These are phyloP conservation scores for Hirsutella thompsonii DNA, from an alignment of 2,329 filamentous ascomycete species.

Conservation along the genomic window DNA sequence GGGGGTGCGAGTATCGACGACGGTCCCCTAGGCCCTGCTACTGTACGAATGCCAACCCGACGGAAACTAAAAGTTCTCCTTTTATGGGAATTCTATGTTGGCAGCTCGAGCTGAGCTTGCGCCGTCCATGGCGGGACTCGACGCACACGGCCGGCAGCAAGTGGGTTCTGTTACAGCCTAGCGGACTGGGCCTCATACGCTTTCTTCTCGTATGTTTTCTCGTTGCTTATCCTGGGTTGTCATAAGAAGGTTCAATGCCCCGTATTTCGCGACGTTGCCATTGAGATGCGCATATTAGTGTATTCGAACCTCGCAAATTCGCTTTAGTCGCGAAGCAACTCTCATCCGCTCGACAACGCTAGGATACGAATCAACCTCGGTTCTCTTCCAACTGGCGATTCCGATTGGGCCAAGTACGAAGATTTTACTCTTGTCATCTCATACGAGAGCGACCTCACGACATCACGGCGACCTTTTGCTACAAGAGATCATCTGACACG, in stretches of 20 bases:
- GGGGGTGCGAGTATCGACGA: not conserved
- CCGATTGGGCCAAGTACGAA: too few species aligned
- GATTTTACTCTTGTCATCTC: too few species aligned
- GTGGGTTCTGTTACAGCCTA: slow-evolving; percentile 3
- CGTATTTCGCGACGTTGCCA: slow-evolving; percentile 1
- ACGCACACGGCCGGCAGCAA: slow-evolving; percentile 1
- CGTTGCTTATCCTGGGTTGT: not conserved
- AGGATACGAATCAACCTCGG: too few species aligned
- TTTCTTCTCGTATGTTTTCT: not conserved
- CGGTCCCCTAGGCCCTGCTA: not conserved
- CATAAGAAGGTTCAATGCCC: slow-evolving; percentile 10
- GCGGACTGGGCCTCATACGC: not conserved
- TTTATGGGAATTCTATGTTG: slow-evolving; percentile 1
- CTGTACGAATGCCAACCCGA: slow-evolving; percentile 1
- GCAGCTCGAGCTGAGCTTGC: slow-evolving; percentile 6
- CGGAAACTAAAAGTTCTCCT: slow-evolving; percentile 2
- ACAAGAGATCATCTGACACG: too few species aligned
- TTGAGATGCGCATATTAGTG: not conserved
- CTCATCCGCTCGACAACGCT: too few species aligned
- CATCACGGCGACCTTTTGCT: too few species aligned
- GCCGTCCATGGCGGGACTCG: slow-evolving; percentile 4
- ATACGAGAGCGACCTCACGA: too few species aligned
- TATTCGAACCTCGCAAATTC: not conserved
- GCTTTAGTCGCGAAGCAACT: not conserved
- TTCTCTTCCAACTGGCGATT: too few species aligned